Percentiles rank a stretch among this genome's conserved stretches.
These are phyloP conservation scores for Arxiozyma bovina DNA, from an alignment of 1,139 yeast genomes.

Conservation along the genomic window DNA sequence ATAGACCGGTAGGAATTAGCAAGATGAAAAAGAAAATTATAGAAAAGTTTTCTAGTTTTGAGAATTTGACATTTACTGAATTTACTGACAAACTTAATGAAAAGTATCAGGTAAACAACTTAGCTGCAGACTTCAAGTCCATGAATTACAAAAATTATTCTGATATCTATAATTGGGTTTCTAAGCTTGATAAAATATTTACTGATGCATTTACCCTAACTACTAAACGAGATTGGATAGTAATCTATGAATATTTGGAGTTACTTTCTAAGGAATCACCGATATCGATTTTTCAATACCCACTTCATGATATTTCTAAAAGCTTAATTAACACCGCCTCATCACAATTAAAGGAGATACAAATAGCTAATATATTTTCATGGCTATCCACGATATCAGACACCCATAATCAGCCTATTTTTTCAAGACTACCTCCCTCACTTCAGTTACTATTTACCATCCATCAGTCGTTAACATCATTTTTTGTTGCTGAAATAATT, in stretches of 20 bases:
- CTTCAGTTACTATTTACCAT: constrained; percentile 59
- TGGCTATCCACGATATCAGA: constrained; percentile 55
- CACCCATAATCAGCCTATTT: constrained; percentile 32
- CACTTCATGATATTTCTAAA: constrained; percentile 16
- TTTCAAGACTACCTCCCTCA: constrained; percentile 60
- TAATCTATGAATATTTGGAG: constrained; percentile 65
- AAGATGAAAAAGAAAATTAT: constrained; percentile 18
- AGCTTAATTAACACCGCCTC: constrained; percentile 18
- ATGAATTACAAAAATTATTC: constrained; percentile 38
- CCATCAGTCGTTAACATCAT: constrained; percentile 58
- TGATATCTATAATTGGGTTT: constrained; percentile 36
- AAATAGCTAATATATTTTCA: constrained; percentile 58
- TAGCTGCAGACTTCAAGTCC: constrained; percentile 27
- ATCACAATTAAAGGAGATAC: constrained; percentile 40
- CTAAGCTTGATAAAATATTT: constrained; percentile 55
- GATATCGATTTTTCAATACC: constrained; percentile 51
- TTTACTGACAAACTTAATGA: constrained; percentile 12
- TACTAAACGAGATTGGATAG: constrained; percentile 70
- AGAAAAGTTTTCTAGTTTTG: constrained; percentile 14
- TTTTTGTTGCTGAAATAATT: constrained; percentile 56
- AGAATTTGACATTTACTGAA: constrained; percentile 15
- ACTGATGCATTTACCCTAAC: constrained; percentile 53
- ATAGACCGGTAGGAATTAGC: constrained; percentile 51
- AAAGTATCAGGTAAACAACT: constrained; percentile 14
- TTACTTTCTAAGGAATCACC: constrained; percentile 46